Conservation (phyloP, 257 asterid species). For the Ophiorrhiza pumila region DNA sequence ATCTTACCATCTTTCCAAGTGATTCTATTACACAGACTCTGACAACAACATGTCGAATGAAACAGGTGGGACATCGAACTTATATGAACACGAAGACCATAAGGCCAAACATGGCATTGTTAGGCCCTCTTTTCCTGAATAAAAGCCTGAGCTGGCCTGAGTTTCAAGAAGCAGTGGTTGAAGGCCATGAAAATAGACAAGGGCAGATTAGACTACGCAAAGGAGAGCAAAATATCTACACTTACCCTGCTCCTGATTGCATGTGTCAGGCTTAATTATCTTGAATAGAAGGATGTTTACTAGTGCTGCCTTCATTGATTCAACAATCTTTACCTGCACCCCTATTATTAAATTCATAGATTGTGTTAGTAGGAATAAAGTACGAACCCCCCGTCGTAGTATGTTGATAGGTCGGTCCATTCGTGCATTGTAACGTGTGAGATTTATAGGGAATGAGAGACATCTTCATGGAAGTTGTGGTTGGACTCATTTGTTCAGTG, state of each 20-base stretch:
- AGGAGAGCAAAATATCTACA: slow-evolving; percentile 67
- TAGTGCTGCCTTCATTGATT: slow-evolving; percentile 1
- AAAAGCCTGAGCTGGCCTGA: slow-evolving; percentile 76
- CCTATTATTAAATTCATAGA: too few species aligned
- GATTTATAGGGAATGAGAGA: neutral
- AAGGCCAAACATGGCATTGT: slow-evolving; percentile 82
- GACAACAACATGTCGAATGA: neutral
- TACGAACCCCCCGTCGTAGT: neutral
- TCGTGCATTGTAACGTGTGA: neutral
- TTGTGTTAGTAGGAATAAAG: neutral
- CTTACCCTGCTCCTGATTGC: slow-evolving; percentile 96
- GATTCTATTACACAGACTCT: neutral
- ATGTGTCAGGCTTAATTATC: slow-evolving; percentile 60
- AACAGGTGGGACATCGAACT: slow-evolving; percentile 27
- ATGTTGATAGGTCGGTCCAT: neutral
- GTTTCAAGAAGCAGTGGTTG: slow-evolving; percentile 55
- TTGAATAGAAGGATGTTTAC: neutral
- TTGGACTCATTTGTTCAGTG: neutral
- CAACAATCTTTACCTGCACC: neutral
- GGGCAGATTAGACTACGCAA: slow-evolving; percentile 76
- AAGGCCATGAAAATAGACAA: slow-evolving; percentile 78
- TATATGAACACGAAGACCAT: slow-evolving; percentile 48
- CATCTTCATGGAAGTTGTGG: slow-evolving; percentile 5
- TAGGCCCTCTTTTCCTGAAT: slow-evolving; percentile 90
- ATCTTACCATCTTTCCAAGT: neutral